These are phyloP conservation scores for Tephrocybe sp. DNA, from an alignment of 768 basidiomycete species.

Conservation along the genomic window DNA sequence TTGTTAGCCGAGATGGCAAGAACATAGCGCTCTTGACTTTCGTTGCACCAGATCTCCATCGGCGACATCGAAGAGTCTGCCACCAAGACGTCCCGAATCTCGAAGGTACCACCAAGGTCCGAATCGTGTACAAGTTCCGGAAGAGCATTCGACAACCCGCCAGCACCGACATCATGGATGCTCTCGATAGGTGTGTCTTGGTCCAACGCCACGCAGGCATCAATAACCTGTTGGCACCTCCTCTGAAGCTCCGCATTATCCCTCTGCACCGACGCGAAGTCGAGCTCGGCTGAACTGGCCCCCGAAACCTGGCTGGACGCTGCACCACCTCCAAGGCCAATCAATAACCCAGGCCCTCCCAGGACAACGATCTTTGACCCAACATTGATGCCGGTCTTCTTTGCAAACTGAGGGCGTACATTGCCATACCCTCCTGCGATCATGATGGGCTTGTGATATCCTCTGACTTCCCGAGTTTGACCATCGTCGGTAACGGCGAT, in stretches of 20 bases:
- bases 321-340: conserved; percentile 95
- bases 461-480: conserved; percentile 64
- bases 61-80: conserved; percentile 95
- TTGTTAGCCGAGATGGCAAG: conserved; percentile 77
- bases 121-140: conserved; percentile 98
- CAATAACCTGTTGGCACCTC: conserved; percentile 96
- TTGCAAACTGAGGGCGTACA: conserved; percentile 81
- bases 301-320: conserved; percentile 94
- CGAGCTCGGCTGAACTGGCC: conserved; percentile 86
- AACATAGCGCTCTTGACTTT: conserved; percentile 97
- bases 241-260: conserved; percentile 99
- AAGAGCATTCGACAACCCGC: conserved; percentile 93
- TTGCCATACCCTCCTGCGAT: conserved; percentile 97
- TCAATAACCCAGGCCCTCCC: conserved; percentile 94
- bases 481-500: conserved; percentile 56
- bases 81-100: conserved; percentile 90
- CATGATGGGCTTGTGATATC: conserved; percentile 99
- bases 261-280: conserved; percentile 96
- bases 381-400: conserved; percentile 72
- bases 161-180: conserved; percentile 98
- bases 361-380: conserved; percentile 91
- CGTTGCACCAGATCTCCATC: conserved; percentile 99
- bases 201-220: conserved; percentile 71
- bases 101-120: conserved; percentile 85
- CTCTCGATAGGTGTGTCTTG: conserved; percentile 82